Conservation (phyloP, 805 yeast genomes). For the Metschnikowia anglica region DNA sequence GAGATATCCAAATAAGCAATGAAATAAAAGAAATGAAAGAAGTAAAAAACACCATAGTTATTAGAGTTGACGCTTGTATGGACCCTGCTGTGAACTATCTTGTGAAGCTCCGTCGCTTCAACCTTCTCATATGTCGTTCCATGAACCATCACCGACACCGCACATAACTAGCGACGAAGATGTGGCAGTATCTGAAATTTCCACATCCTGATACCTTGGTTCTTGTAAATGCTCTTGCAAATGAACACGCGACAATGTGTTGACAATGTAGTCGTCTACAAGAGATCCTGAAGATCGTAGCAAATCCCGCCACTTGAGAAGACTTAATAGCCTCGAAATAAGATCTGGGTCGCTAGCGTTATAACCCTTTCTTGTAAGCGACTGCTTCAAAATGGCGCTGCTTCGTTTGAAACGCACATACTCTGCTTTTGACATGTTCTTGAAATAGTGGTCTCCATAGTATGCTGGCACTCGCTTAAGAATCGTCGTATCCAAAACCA, state of each 20-base stretch:
- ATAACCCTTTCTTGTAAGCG: constrained; percentile 17
- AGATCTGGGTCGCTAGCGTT: constrained; percentile 13
- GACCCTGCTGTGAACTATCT: no score
- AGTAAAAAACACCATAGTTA: no score
- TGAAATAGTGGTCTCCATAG: constrained; percentile 20
- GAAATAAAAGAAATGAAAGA: no score
- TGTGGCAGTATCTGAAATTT: constrained; percentile 22
- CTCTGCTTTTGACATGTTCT: constrained; percentile 17
- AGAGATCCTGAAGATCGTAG: constrained; percentile 18
- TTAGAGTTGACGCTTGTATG: no score
- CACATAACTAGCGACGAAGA: constrained; percentile 21
- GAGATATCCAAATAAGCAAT: no score
- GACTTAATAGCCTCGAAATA: constrained; percentile 14
- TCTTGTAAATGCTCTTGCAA: constrained; percentile 7
- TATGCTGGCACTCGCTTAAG: constrained; percentile 15
- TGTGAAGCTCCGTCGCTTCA: no score
- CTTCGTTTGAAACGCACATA: constrained; percentile 16
- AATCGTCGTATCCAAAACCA: constrained; percentile 14
- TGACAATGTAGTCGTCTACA: constrained; percentile 21
- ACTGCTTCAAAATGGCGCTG: constrained; percentile 13
- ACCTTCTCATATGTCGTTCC: constrained; percentile 18
- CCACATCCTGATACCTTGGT: constrained; percentile 10
- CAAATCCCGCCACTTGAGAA: constrained; percentile 20
- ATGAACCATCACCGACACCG: constrained; percentile 18
- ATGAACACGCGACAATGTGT: constrained; percentile 20